Conservation (phyloP, 2,329 filamentous ascomycete species). For the Bipolaris bicolor region DNA sequence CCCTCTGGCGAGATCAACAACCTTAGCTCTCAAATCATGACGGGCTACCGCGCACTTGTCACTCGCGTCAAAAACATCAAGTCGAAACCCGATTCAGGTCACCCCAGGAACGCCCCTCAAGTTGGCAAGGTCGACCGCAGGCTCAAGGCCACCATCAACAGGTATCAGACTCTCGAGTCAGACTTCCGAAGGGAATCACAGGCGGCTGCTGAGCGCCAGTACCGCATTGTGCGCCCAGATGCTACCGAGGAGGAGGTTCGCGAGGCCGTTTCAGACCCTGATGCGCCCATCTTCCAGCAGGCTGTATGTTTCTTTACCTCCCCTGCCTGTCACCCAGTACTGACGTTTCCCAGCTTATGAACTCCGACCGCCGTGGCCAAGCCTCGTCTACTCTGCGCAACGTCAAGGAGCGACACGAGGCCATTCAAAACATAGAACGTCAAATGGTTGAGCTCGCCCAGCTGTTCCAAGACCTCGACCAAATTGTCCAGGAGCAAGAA, state of each 20-base stretch:
- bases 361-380: constrained; percentile 80
- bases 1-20: constrained; percentile 73
- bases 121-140: constrained; percentile 80
- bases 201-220: constrained; percentile 86
- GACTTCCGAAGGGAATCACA: constrained; percentile 80
- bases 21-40: constrained; percentile 80
- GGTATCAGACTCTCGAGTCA: constrained; percentile 80
- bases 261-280: constrained; percentile 74
- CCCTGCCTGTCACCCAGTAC: neutral
- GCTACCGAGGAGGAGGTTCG: constrained; percentile 79
- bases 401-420: constrained; percentile 81
- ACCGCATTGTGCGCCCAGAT: constrained; percentile 85
- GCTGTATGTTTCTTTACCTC: constrained; percentile 56
- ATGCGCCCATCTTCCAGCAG: constrained; percentile 85
- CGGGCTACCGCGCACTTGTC: constrained; percentile 77
- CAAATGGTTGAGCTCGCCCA: constrained; percentile 87
- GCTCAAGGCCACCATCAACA: constrained; percentile 79
- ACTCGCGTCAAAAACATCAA: constrained; percentile 83
- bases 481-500: constrained; percentile 85
- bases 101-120: constrained; percentile 76
- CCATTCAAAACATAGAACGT: constrained; percentile 88
- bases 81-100: constrained; percentile 75
- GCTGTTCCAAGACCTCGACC: constrained; percentile 88
- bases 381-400: constrained; percentile 79
- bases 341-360: constrained; percentile 64